Base-by-base conservation (phyloP, 331 rosid species). In the Rhamnella rubrinervis region DNA sequence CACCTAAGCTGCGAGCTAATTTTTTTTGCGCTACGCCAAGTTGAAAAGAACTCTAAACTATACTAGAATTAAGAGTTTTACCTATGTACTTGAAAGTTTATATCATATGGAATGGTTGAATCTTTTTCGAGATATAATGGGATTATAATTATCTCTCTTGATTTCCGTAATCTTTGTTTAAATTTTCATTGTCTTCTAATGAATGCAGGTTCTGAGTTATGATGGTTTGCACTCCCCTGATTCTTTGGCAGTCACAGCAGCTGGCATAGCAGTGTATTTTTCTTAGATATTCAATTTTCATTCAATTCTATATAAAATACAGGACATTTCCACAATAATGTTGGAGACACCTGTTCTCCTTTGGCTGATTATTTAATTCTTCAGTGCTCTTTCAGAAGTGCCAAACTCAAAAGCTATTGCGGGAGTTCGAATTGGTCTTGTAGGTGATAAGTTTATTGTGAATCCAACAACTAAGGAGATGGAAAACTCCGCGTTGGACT, bases 201-300 rank as follows among this genome's bases (percentile, higher is more conserved):
- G 78, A 57, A 82, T 77, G 62, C 81, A 93, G 98, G 98, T 93
- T 86, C 83, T 93, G 81, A 93, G 98, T 81, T 93, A 93, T 75
- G 98, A 93, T 64, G 96, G 98, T 77, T 78, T 87, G 77, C 98
- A 93, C 76, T 80, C 87, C 69, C 97, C 98, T 17, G 98, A 93
- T 87, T 81, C 92, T 66, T 83, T 93, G 88, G 97, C 97, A 26
- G 78, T 93, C 72, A 93, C 98, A 73, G 98, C 98, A 35, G 97
- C 97, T 73, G 98, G 98, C 57, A 91, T 93, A 82, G 98, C 98
- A 60, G 88, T 93, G 98, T 93, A 89, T 82, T 96, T 85, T 67
- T 71, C 46, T 16, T 55, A 7, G 46, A 56, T 0, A 50, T 58
- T 60, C 63, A 46, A 58, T 44, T 40, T 59, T 44, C 18, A 39